Percentiles rank a stretch among this genome's conserved stretches.
Evolutionary conservation across 2,329 filamentous ascomycete species (phyloP).

Genomic region (Chalaropsis thielavioides): DNA sequence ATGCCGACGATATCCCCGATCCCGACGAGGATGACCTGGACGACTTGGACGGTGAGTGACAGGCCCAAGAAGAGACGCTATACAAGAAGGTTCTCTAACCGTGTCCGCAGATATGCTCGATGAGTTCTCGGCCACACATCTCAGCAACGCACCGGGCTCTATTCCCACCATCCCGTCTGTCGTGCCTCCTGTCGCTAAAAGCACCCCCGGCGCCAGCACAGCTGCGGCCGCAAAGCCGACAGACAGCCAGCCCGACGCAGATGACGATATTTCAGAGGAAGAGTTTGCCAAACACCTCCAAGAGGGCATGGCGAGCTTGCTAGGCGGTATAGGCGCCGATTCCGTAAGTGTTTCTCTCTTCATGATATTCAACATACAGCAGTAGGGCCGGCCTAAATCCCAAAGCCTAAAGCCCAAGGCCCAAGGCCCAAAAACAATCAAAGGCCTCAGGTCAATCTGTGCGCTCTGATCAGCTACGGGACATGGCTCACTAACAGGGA

Average conservation of each 20-base stretch:
- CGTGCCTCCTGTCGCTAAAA: conserved; percentile 30
- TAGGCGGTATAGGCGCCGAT: conserved; percentile 15
- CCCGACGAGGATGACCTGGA: conserved; percentile 87
- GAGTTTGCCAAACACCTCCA: conserved; percentile 17
- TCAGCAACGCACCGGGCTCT: conserved; percentile 6
- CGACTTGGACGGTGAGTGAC: conserved; percentile 63
- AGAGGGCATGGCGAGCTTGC: conserved; percentile 15
- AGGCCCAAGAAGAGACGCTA: not conserved
- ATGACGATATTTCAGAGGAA: conserved; percentile 16
- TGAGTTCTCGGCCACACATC: conserved; percentile 57
- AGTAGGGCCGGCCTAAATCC: too few relatives aligned
- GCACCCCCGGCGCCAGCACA: not conserved
- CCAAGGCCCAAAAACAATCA: too few relatives aligned
- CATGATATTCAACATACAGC: not conserved
- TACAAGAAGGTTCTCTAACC: not conserved
- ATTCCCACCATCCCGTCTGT: conserved; percentile 23
- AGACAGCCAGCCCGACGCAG: not conserved
- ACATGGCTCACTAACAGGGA: not conserved
- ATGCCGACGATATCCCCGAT: conserved; percentile 53
- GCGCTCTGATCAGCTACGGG: not conserved
- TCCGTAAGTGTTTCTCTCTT: conserved; percentile 9
- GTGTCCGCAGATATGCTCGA: conserved; percentile 66
- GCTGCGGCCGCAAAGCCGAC: not conserved
- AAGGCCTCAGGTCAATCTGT: not conserved
- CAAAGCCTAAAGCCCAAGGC: too few relatives aligned